Conservation (phyloP, 2,329 filamentous ascomycete genomes). For the Chrysoporthe cubensis region DNA sequence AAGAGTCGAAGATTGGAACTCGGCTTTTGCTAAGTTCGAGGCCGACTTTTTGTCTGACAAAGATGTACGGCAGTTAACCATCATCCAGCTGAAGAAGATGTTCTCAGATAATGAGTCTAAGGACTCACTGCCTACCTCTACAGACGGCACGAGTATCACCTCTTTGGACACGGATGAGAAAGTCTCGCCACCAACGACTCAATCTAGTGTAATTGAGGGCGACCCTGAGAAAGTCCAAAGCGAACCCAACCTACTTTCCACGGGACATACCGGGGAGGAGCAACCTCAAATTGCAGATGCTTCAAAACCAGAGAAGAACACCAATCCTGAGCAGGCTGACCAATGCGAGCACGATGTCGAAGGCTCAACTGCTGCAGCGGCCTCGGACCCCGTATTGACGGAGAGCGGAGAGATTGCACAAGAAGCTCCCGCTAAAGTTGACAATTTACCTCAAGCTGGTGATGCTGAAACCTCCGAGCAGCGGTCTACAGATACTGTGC, state of each 20-base stretch:
- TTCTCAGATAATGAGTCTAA: slow-evolving; percentile 90
- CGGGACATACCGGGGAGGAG: slow-evolving; percentile 30
- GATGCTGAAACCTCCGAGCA: slow-evolving; percentile 5
- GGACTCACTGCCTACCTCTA: slow-evolving; percentile 69
- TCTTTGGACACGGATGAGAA: slow-evolving; percentile 51
- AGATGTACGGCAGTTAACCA: slow-evolving; percentile 89
- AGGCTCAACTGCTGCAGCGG: neutral
- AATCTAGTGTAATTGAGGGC: slow-evolving; percentile 29
- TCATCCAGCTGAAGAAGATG: slow-evolving; percentile 90
- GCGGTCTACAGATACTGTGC: neutral
- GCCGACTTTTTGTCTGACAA: slow-evolving; percentile 94
- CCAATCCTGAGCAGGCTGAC: neutral
- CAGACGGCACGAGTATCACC: slow-evolving; percentile 33
- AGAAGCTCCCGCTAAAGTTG: slow-evolving; percentile 6
- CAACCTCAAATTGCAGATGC: slow-evolving; percentile 21
- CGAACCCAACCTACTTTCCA: slow-evolving; percentile 21
- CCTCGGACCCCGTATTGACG: neutral
- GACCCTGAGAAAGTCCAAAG: slow-evolving; percentile 24
- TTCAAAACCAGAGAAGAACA: neutral
- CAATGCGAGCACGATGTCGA: slow-evolving; percentile 10
- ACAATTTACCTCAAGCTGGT: neutral
- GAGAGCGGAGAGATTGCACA: slow-evolving; percentile 11
- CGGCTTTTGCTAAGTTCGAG: slow-evolving; percentile 87
- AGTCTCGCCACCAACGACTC: slow-evolving; percentile 44
- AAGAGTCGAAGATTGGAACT: slow-evolving; percentile 92